These are phyloP conservation scores for Phytopythium oedochilum DNA, from an alignment of 352 stramenopile genomes.

Conservation along the genomic window DNA sequence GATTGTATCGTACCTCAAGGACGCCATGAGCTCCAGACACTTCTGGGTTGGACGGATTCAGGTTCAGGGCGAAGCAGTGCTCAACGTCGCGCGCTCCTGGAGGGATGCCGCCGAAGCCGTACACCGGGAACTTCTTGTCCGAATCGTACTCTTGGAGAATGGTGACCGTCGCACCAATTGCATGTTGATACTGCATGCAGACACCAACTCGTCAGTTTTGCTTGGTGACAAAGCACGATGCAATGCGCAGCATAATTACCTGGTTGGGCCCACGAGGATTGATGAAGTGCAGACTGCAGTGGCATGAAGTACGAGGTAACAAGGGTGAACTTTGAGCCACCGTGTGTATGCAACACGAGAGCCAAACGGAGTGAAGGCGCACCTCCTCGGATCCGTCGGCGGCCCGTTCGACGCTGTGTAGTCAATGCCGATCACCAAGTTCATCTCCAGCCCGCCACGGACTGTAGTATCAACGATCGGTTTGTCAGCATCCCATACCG, in stretches of 20 bases:
- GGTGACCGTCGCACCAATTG: conserved; percentile 48
- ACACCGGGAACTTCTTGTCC: conserved; percentile 72
- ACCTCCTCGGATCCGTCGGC: conserved; percentile 39
- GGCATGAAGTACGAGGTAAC: no score
- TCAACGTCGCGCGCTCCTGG: conserved; percentile 50
- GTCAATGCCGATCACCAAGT: conserved; percentile 66
- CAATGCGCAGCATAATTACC: conserved; percentile 1
- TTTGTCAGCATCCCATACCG: background rate
- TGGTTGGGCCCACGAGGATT: conserved; percentile 59
- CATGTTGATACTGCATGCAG: conserved; percentile 56
- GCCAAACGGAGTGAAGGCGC: no score
- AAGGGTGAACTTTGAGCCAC: no score
- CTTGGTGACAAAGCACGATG: no score
- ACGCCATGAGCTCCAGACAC: conserved; percentile 70
- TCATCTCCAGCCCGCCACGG: conserved; percentile 85
- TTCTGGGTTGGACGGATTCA: conserved; percentile 64
- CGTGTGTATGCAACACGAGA: no score
- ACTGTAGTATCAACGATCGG: conserved; percentile 21
- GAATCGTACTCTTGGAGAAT: conserved; percentile 72
- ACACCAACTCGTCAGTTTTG: no score
- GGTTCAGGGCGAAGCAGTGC: conserved; percentile 90
- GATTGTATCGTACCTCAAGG: conserved; percentile 31
- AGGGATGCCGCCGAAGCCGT: conserved; percentile 82
- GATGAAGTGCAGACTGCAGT: conserved; percentile 58
- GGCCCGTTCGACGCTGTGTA: conserved; percentile 71